Evolutionary conservation across 2,329 filamentous ascomycete species (phyloP).

Genomic region (Rhinocladiella mackenziei): DNA sequence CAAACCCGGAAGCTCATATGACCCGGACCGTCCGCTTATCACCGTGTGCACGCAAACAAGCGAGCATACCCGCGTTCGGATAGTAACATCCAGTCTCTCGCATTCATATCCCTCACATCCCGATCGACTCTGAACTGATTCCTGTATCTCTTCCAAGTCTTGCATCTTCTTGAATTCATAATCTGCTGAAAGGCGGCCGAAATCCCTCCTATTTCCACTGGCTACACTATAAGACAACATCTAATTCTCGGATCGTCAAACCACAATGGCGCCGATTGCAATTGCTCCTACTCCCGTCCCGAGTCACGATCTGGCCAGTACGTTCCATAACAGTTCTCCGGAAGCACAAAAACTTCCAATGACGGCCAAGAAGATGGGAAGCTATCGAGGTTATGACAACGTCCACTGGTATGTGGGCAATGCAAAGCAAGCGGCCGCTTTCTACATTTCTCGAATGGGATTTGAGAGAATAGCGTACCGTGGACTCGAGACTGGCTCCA

Average conservation of each 20-base stretch:
- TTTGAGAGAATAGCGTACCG: slow-evolving; percentile 78
- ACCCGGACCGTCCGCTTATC: slow-evolving; percentile 9
- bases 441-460: slow-evolving; percentile 82
- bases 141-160: too few relatives aligned
- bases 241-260: not conserved
- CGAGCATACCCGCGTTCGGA: not conserved
- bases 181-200: not conserved
- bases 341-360: slow-evolving; percentile 9
- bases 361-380: slow-evolving; percentile 14
- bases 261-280: slow-evolving; percentile 24
- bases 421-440: slow-evolving; percentile 88
- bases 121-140: too few relatives aligned
- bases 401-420: slow-evolving; percentile 97
- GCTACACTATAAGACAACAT: not conserved
- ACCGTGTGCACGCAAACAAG: not conserved
- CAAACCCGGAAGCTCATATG: slow-evolving; percentile 1
- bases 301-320: slow-evolving; percentile 11
- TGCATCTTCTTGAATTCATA: too few relatives aligned
- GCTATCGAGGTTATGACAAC: slow-evolving; percentile 82
- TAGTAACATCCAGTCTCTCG: not conserved
- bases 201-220: too few relatives aligned
- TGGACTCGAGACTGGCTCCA: slow-evolving; percentile 82
- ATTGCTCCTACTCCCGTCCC: slow-evolving; percentile 14
- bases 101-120: too few relatives aligned
- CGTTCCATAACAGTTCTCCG: slow-evolving; percentile 5